phyloP scores from a whole-genome alignment of 768 basidiomycete species.

The Phaffia tasmanica region DNA sequence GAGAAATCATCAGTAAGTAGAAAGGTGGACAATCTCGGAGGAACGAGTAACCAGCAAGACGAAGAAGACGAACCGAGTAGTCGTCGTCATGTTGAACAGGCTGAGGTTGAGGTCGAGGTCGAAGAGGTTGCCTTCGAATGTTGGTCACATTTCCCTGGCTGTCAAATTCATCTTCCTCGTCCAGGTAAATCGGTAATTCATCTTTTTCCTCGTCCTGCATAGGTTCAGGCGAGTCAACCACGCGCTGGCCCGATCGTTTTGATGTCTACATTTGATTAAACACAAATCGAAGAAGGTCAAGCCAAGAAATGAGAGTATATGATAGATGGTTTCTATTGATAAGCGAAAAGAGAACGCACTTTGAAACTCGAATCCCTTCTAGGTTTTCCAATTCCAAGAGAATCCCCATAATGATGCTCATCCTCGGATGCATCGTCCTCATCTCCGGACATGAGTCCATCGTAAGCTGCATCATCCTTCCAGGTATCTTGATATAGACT shows the following conservation, averaged over 20 bases:
- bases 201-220: constrained; percentile 28
- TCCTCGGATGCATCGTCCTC: constrained; percentile 8
- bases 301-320: no score
- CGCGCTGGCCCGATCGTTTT: background rate
- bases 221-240: constrained; percentile 3
- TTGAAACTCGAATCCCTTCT: background rate
- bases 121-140: constrained; percentile 12
- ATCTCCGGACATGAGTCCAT: constrained; percentile 5
- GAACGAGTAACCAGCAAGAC: background rate
- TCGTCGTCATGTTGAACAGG: constrained; percentile 16
- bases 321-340: background rate
- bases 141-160: constrained; percentile 32
- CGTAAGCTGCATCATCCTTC: constrained; percentile 7
- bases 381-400: background rate
- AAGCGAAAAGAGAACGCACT: background rate
- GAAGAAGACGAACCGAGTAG: background rate
- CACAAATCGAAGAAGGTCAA: background rate
- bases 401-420: background rate
- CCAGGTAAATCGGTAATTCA: constrained; percentile 52
- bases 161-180: constrained; percentile 38
- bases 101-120: constrained; percentile 14
- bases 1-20: background rate
- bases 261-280: background rate
- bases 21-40: background rate
- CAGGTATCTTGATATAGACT: constrained; percentile 10